Evolutionary conservation across 495 filamentous ascomycete species (phyloP).

Genomic region (Stereocaulon alpinum): DNA sequence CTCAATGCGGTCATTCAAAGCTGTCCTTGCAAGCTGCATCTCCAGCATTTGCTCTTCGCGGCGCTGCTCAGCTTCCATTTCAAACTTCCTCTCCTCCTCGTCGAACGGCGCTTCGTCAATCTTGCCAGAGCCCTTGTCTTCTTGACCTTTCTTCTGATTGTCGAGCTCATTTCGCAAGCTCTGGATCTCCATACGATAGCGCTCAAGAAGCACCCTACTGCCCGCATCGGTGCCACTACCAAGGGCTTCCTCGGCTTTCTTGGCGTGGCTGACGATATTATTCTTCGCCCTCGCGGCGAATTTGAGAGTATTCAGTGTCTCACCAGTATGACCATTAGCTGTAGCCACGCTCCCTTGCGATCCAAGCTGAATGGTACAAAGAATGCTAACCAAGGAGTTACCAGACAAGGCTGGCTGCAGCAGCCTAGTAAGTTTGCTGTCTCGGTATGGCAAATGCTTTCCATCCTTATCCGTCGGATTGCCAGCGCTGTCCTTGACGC

Average conservation of each 20-base stretch:
- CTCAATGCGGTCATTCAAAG: conserved; percentile 93
- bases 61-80: conserved; percentile 70
- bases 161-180: conserved; percentile 77
- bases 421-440: conserved; percentile 91
- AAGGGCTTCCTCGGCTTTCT: conserved; percentile 83
- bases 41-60: conserved; percentile 97
- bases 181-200: conserved; percentile 89
- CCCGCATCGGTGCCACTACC: conserved; percentile 48
- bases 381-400: conserved; percentile 88
- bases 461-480: conserved; percentile 66
- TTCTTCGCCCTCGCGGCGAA: conserved; percentile 96
- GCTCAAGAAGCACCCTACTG: conserved; percentile 77
- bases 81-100: conserved; percentile 58
- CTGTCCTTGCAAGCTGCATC: conserved; percentile 93
- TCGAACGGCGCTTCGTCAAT: conserved; percentile 44
- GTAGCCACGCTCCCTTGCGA: conserved; percentile 52
- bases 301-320: conserved; percentile 92
- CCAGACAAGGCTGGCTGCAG: conserved; percentile 89
- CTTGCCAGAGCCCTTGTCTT: conserved; percentile 37
- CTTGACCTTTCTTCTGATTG: conserved; percentile 56
- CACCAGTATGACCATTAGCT: conserved; percentile 58
- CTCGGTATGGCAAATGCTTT: conserved; percentile 89
- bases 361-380: conserved; percentile 85
- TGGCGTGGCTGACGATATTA: conserved; percentile 94
- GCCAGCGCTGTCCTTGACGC: conserved; percentile 72